Base-by-base conservation (phyloP, 106 monocot species). In the Allium sativum region DNA sequence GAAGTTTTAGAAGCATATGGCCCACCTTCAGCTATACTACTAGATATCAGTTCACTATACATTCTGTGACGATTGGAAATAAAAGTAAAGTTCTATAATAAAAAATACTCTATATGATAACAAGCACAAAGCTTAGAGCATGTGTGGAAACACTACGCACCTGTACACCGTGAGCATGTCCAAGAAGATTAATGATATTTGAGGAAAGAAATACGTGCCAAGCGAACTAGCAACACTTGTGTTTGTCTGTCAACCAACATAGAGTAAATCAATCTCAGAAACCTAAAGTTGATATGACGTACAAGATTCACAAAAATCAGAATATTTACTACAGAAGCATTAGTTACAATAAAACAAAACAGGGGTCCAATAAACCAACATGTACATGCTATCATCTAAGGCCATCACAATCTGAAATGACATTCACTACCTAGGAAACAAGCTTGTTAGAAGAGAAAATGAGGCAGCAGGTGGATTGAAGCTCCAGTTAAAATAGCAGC, bases 41-140 rank as follows among this genome's bases (percentile, higher is more conserved):
- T 99, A 21, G 98, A 99, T 50, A 99, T 80, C 66, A 99, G 88
- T 72, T 99, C 98, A 68, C 98, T 99, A 74, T 99, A 99, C 98
- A 99, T 99, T 81, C 98, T 99, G 88, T 64, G 11, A 52, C 12
- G 8, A 48, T n/a, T 40, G 52, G 51, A 3, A 65, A 40, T 2
- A 47, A 62, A 21, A 21, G 47, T 62, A 45, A 47, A 48, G 47
- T 2, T 9, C 13, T 47, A 48, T 50, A n/a, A n/a, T 50, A 12
- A 31, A 31, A 31, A 31, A 2, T 5, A 31, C 31, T 31, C 31
- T 31, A 31, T 31, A 31, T 18, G 21, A 4, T 6, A 3, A 63
- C 64, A 65, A 12, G 0, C 17, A 16, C 16, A n/a, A 51, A 52
- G 8, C 17, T 12, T 46, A 13, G 46, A 12, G 21, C 12, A 18